phyloP scores from a whole-genome alignment of 805 yeast genomes.

The Metschnikowia dekortorum region DNA sequence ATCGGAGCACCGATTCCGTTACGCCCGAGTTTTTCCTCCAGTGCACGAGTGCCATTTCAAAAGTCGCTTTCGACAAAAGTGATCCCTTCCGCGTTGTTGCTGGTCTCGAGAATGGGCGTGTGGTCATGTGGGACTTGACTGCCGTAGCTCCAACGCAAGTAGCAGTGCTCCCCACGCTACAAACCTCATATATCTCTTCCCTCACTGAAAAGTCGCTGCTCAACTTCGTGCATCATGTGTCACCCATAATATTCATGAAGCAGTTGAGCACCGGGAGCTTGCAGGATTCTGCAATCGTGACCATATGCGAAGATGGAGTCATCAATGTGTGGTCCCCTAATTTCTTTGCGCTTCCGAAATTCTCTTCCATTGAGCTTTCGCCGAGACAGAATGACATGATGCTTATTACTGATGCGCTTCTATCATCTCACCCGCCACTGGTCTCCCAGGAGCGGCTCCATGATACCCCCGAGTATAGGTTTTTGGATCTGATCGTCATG shows the following conservation, averaged over 20 bases:
- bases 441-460: constrained; percentile 5
- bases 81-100: constrained; percentile 41
- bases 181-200: constrained; percentile 13
- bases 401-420: background rate
- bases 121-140: constrained; percentile 48
- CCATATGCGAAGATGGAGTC: constrained; percentile 16
- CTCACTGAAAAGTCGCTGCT: constrained; percentile 1
- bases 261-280: constrained; percentile 8
- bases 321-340: constrained; percentile 19
- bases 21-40: constrained; percentile 38
- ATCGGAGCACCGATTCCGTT: constrained; percentile 13
- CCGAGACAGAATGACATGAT: background rate
- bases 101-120: constrained; percentile 46
- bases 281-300: constrained; percentile 11
- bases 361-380: constrained; percentile 10
- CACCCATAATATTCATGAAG: constrained; percentile 13
- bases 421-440: background rate
- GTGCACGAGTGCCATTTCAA: constrained; percentile 36
- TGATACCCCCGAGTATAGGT: constrained; percentile 13
- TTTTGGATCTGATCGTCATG: constrained; percentile 10
- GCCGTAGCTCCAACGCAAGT: constrained; percentile 13
- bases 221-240: constrained; percentile 9
- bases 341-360: constrained; percentile 17
- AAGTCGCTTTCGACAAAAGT: constrained; percentile 37
- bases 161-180: constrained; percentile 17